Evolutionary conservation across 805 yeast genomes (phyloP).

Genomic region (Kluyveromyces aestuarii): DNA sequence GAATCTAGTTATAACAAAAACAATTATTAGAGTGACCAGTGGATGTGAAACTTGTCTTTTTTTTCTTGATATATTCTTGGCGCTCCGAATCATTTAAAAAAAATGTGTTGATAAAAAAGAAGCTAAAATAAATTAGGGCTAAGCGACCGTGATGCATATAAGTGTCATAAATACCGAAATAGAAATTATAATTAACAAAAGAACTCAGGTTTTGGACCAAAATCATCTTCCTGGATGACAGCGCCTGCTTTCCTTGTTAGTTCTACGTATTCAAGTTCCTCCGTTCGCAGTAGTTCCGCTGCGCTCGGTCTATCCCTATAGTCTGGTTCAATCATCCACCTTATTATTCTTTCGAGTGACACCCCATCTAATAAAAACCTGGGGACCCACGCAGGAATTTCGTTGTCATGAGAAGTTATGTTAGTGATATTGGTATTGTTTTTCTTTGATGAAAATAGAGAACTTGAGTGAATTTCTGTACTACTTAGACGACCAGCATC

Average conservation of each 20-base stretch:
- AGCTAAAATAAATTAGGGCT: conserved; percentile 2
- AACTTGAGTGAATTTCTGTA: conserved; percentile 43
- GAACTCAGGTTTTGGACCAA: conserved; percentile 67
- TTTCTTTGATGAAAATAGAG: conserved; percentile 23
- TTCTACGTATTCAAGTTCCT: conserved; percentile 74
- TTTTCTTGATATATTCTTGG: too few species aligned
- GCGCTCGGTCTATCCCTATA: conserved; percentile 80
- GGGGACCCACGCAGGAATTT: conserved; percentile 82
- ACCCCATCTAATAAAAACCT: conserved; percentile 66
- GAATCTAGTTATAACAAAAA: background rate
- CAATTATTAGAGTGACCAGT: too few species aligned
- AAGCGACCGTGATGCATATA: background rate
- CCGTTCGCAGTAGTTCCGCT: conserved; percentile 52
- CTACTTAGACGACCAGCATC: conserved; percentile 87
- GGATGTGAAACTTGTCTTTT: too few species aligned
- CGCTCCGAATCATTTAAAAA: background rate
- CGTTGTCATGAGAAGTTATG: conserved; percentile 19
- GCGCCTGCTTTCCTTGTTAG: conserved; percentile 83
- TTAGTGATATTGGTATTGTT: conserved; percentile 22
- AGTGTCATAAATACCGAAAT: conserved; percentile 1
- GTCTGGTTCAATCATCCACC: conserved; percentile 82
- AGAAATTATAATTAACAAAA: conserved; percentile 8
- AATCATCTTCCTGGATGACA: conserved; percentile 90
- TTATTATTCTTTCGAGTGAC: conserved; percentile 69
- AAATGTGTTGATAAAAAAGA: background rate